A percentile compares a stretch with the other conserved stretches of the same genome.
Conservation (phyloP, 345 rosid species). For the Rhodomyrtus tomentosa region DNA sequence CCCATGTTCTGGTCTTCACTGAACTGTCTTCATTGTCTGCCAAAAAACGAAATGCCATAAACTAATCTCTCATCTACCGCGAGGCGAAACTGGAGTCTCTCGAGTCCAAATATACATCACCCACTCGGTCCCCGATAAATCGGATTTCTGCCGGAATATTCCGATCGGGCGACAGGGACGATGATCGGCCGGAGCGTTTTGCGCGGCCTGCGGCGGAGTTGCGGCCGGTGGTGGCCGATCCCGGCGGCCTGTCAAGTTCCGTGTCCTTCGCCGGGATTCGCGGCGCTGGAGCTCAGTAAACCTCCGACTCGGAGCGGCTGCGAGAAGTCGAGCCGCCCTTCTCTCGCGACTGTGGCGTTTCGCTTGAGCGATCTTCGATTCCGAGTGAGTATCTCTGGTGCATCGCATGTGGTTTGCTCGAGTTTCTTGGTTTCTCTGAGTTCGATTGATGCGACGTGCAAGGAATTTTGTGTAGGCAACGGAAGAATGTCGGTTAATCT, state of each 20-base stretch:
- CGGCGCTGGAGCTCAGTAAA: neutral
- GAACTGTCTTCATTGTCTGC: neutral
- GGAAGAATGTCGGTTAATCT: neutral
- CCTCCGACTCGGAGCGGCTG: neutral
- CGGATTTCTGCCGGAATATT: neutral
- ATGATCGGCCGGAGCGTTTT: slow-evolving; percentile 21
- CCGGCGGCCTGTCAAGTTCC: neutral
- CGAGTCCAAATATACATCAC: neutral
- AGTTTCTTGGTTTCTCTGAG: neutral
- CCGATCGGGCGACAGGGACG: neutral
- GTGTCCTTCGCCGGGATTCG: neutral
- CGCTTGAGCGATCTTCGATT: neutral
- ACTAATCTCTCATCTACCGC: neutral
- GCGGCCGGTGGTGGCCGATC: neutral
- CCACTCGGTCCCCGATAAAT: neutral
- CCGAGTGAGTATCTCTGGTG: slow-evolving; percentile 18
- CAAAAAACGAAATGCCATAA: neutral
- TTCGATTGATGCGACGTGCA: neutral
- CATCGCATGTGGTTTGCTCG: neutral
- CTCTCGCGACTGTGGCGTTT: slow-evolving; percentile 4
- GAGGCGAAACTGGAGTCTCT: no score
- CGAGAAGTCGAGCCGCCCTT: neutral
- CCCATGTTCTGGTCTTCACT: neutral
- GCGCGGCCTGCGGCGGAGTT: slow-evolving; percentile 11
- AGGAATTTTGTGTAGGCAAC: neutral